Evolutionary conservation across 768 basidiomycete genomes (phyloP).

Genomic region (Exidia glandulosa): DNA sequence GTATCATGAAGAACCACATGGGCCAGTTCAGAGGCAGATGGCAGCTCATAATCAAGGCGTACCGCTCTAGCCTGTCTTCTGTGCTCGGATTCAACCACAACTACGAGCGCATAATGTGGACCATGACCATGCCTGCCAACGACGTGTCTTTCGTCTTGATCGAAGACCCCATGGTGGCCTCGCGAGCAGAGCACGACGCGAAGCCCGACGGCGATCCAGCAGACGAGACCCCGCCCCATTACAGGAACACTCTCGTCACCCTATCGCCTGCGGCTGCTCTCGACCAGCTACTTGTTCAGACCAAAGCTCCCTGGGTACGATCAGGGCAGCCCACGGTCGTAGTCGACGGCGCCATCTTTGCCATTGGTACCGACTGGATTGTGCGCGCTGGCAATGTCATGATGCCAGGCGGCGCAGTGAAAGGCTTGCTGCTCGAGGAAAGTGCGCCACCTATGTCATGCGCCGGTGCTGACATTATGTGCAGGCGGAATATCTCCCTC

Average conservation of each 20-base stretch:
- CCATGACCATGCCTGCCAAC: conserved; percentile 70
- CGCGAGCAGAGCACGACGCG: neutral
- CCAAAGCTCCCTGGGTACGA: conserved; percentile 66
- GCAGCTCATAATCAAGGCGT: conserved; percentile 61
- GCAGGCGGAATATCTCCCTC: conserved; percentile 74
- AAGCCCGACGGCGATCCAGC: neutral
- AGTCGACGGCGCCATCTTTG: conserved; percentile 63
- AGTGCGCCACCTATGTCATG: conserved; percentile 5
- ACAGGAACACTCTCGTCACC: conserved; percentile 67
- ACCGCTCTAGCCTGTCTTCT: conserved; percentile 59
- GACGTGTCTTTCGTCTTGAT: conserved; percentile 71
- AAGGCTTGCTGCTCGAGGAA: conserved; percentile 81
- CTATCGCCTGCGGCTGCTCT: conserved; percentile 62
- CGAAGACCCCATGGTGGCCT: conserved; percentile 52
- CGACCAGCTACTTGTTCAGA: conserved; percentile 62
- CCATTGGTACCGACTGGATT: conserved; percentile 73
- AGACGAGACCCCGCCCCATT: conserved; percentile 36
- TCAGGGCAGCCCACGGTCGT: conserved; percentile 47
- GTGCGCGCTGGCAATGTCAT: conserved; percentile 71
- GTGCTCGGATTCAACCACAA: conserved; percentile 38
- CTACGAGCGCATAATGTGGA: conserved; percentile 60
- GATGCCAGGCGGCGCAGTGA: conserved; percentile 60
- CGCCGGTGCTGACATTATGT: neutral
- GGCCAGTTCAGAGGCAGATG: conserved; percentile 53
- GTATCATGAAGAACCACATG: conserved; percentile 61